Evolutionary conservation across 345 rosid genomes (phyloP), one percentile per base, ranked within the genome.

Genomic region (Salix brachista): DNA sequence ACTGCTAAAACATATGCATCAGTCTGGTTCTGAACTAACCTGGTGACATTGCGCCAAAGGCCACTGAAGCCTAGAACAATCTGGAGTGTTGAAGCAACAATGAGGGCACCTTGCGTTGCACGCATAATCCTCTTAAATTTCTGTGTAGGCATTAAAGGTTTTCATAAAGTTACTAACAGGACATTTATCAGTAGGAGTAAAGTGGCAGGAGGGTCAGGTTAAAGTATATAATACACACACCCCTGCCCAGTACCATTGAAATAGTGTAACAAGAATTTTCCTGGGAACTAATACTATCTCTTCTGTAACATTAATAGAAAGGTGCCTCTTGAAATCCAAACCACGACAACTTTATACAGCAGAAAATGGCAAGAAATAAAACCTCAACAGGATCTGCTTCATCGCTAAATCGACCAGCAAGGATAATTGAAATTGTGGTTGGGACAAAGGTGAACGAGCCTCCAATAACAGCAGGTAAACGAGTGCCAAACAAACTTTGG

Each of bases 61-160:
- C 99, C 99, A 80, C 97, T 96, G 83, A 96, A 96, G 68, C 99
- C 99, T 37, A 96, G 91, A 69, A 94, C 93, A 74, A 96, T 96
- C 83, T 96, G 99, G 86, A 93, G 97, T 69, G 91, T 86, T 28
- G 99, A 93, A 80, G 99, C 96, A 37, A 96, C 91, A 80, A 96
- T 96, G 23, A 96, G 86, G 39, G 99, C 84, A 80, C 99, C 99
- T 86, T 96, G 99, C 21, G 88, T 92, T 72, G 97, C 97, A 75
- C 99, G 88, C 94, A 96, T 94, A 71, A 75, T 94, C 86, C 86
- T 90, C 73, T 80, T 83, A 80, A 96, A 96, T 72, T 88, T 88
- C 99, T 96, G 90, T 71, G 71, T 41, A 69, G 21, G 44, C 78
- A 83, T 72, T 16, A 83, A 77, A 8, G 12, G 12, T 37, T 19